phyloP scores from a whole-genome alignment of 345 rosid species.

The Triadica sebifera region DNA sequence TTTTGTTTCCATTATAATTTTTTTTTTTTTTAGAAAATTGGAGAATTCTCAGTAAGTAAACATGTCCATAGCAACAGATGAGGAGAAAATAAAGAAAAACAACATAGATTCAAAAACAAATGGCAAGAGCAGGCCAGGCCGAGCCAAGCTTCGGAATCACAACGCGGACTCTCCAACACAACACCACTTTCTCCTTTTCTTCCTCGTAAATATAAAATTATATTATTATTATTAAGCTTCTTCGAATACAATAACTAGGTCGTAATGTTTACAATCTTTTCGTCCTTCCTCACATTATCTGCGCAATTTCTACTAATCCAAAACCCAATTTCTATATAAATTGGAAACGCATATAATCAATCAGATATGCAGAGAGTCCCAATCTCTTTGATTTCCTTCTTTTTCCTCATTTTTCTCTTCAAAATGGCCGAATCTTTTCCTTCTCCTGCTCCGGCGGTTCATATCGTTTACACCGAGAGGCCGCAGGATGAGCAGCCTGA shows the following conservation, averaged over 20 bases:
- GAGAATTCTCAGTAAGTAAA: too few relatives aligned
- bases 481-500: slow-evolving; percentile 64
- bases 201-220: neutral
- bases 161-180: slow-evolving; percentile 1
- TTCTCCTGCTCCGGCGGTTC: slow-evolving; percentile 35
- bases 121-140: neutral
- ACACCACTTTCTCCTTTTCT: neutral
- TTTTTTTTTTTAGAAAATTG: too few relatives aligned
- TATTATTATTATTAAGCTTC: neutral
- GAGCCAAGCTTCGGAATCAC: neutral
- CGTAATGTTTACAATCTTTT: too few relatives aligned
- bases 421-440: slow-evolving; percentile 25
- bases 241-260: neutral
- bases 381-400: neutral
- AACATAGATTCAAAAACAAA: neutral
- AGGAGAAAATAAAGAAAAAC: too few relatives aligned
- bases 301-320: too few relatives aligned
- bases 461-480: slow-evolving; percentile 76
- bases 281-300: too few relatives aligned
- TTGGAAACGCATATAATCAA: neutral
- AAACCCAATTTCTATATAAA: neutral
- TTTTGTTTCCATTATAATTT: too few relatives aligned
- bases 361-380: neutral
- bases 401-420: neutral
- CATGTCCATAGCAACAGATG: too few relatives aligned